Evolutionary conservation across 2,329 filamentous ascomycete species (phyloP).

Genomic region (Paraconiothyrium sp.): DNA sequence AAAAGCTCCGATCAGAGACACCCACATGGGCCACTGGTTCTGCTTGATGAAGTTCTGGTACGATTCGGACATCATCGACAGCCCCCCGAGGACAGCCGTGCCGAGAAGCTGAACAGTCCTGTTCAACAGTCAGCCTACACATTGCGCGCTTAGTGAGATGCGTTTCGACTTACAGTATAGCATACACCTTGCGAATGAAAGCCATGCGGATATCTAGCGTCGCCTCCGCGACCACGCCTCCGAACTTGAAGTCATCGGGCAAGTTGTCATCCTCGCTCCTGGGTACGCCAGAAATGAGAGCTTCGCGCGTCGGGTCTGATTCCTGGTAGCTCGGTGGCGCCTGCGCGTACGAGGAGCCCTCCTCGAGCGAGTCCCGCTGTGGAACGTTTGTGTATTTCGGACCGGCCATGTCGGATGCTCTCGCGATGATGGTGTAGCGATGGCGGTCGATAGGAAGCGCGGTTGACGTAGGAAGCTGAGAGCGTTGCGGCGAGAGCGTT

Average conservation of each 20-base stretch:
- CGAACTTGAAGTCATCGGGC: slow-evolving; percentile 98
- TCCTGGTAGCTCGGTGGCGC: slow-evolving; percentile 84
- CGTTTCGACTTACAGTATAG: slow-evolving; percentile 73
- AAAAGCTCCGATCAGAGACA: slow-evolving; percentile 68
- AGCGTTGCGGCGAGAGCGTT: slow-evolving; percentile 2
- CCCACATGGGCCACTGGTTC: slow-evolving; percentile 84
- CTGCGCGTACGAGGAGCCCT: slow-evolving; percentile 68
- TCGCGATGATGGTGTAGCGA: background rate
- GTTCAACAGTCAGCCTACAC: slow-evolving; percentile 22
- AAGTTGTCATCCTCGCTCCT: slow-evolving; percentile 88
- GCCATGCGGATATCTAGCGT: slow-evolving; percentile 96
- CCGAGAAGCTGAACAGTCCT: slow-evolving; percentile 89
- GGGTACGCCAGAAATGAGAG: slow-evolving; percentile 70
- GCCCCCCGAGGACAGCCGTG: slow-evolving; percentile 79
- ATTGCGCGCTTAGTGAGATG: background rate
- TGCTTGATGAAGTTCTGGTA: slow-evolving; percentile 90
- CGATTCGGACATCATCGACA: slow-evolving; percentile 82
- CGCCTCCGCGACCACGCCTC: slow-evolving; percentile 90
- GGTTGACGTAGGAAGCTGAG: slow-evolving; percentile 1
- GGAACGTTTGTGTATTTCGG: slow-evolving; percentile 85
- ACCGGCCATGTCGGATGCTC: slow-evolving; percentile 68
- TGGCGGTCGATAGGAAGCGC: slow-evolving; percentile 9
- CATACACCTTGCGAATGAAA: slow-evolving; percentile 97
- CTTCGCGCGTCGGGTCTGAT: slow-evolving; percentile 63
- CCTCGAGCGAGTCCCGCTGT: slow-evolving; percentile 86